Conservation (phyloP, 352 stramenopile genomes). For the Pythium insidiosum region DNA sequence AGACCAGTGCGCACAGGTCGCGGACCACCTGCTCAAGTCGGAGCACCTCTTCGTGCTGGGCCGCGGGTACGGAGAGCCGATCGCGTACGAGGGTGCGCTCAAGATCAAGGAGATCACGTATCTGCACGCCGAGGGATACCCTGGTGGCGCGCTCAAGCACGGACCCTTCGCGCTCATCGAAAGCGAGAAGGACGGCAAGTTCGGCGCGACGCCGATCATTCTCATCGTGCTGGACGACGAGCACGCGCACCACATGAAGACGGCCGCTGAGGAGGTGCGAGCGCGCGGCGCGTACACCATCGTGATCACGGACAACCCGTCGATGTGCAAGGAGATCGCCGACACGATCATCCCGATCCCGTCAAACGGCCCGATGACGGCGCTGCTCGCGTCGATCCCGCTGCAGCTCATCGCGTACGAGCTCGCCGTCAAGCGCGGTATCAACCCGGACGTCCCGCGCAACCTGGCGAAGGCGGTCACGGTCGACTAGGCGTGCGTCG, state of each 20-base stretch:
- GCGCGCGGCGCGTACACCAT: constrained; percentile 95
- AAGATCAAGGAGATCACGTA: constrained; percentile 99
- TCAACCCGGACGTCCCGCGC: constrained; percentile 97
- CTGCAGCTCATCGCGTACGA: constrained; percentile 99
- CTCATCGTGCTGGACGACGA: constrained; percentile 97
- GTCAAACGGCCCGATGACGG: constrained; percentile 95
- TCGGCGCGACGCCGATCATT: constrained; percentile 96
- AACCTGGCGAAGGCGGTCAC: constrained; percentile 99
- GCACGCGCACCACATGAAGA: constrained; percentile 94
- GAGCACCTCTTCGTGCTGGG: constrained; percentile 96
- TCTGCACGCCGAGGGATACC: constrained; percentile 97
- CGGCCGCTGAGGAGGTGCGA: constrained; percentile 93
- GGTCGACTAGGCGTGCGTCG: constrained; percentile 86
- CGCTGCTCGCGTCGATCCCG: constrained; percentile 93
- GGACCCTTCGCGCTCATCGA: constrained; percentile 99
- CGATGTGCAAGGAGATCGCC: constrained; percentile 88
- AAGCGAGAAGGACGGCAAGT: constrained; percentile 86
- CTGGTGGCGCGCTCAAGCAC: constrained; percentile 97
- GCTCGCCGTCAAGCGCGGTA: constrained; percentile 93
- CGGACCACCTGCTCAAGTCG: constrained; percentile 80
- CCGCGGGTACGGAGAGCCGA: constrained; percentile 91
- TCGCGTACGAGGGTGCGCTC: constrained; percentile 95
- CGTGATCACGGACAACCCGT: constrained; percentile 96
- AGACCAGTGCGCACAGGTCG: constrained; percentile 87
- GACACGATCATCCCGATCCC: constrained; percentile 95